Conservation (phyloP, 306 rosid genomes). For the Cercis canadensis region DNA sequence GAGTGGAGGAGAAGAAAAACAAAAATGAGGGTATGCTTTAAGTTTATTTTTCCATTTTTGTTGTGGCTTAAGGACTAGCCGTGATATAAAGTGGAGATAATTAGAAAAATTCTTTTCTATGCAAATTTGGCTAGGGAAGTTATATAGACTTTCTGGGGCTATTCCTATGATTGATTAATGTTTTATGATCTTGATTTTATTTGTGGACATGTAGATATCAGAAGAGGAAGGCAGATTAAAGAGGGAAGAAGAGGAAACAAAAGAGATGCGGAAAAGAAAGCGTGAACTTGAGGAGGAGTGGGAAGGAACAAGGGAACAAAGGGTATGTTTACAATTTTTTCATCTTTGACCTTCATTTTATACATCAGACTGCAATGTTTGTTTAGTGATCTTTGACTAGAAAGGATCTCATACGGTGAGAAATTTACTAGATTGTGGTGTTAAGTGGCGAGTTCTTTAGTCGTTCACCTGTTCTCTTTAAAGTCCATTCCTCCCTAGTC, state of each 20-base stretch:
- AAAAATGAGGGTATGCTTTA: conserved; percentile 90
- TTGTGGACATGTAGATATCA: conserved; percentile 69
- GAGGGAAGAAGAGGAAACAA: conserved; percentile 91
- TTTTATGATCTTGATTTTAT: conserved; percentile 32
- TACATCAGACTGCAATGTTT: conserved; percentile 17
- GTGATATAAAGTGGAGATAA: conserved; percentile 14
- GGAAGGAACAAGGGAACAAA: conserved; percentile 97
- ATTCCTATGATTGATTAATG: conserved; percentile 11
- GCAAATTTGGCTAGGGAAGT: neutral
- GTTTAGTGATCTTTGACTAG: conserved; percentile 10
- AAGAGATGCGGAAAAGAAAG: conserved; percentile 99
- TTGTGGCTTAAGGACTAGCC: conserved; percentile 1
- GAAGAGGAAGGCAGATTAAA: conserved; percentile 99
- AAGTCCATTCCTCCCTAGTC: no score
- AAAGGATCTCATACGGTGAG: neutral
- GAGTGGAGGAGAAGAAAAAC: conserved; percentile 99
- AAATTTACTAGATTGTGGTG: no score
- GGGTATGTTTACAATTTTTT: conserved; percentile 69
- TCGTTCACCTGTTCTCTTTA: no score
- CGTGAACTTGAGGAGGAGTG: conserved; percentile 98
- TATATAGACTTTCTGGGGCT: neutral
- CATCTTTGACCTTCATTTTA: conserved; percentile 18
- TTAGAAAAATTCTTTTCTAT: conserved; percentile 13
- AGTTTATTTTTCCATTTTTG: conserved; percentile 5
- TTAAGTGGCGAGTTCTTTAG: no score